Conservation (phyloP, 2,329 filamentous ascomycete genomes). For the Beauveria rudraprayagi region DNA sequence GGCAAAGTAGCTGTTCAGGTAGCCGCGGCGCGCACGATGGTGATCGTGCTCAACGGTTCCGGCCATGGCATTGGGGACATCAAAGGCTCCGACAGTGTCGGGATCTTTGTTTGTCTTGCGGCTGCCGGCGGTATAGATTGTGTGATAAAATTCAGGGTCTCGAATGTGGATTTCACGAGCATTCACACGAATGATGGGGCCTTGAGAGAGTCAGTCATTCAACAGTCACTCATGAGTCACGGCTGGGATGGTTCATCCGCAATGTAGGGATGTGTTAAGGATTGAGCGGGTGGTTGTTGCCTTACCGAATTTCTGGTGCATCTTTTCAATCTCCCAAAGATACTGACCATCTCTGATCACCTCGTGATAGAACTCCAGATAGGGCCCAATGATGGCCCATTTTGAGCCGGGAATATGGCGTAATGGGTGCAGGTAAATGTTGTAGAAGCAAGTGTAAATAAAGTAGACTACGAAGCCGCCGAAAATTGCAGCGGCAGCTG, state of each 20-base stretch:
- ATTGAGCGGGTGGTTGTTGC: neutral
- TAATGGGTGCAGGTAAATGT: slow-evolving; percentile 11
- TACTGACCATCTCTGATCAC: neutral
- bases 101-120: slow-evolving; percentile 9
- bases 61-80: neutral
- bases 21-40: neutral
- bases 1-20: slow-evolving; percentile 14
- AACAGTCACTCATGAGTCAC: no score
- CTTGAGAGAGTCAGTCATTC: slow-evolving; percentile 8
- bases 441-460: slow-evolving; percentile 8
- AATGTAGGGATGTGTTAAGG: no score
- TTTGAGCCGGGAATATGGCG: slow-evolving; percentile 13
- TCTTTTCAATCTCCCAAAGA: slow-evolving; percentile 4
- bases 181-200: slow-evolving; percentile 22
- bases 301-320: slow-evolving; percentile 8
- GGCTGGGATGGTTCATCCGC: no score
- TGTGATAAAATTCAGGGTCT: slow-evolving; percentile 18
- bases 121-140: slow-evolving; percentile 13
- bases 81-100: neutral
- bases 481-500: neutral
- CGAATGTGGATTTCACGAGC: slow-evolving; percentile 20
- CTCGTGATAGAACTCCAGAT: slow-evolving; percentile 5
- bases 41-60: slow-evolving; percentile 5
- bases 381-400: slow-evolving; percentile 4
- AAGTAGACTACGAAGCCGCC: neutral